Evolutionary conservation across 2,329 filamentous ascomycete genomes (phyloP), one percentile per base, ranked within the genome.

Genomic region (Davidsoniella virescens): DNA sequence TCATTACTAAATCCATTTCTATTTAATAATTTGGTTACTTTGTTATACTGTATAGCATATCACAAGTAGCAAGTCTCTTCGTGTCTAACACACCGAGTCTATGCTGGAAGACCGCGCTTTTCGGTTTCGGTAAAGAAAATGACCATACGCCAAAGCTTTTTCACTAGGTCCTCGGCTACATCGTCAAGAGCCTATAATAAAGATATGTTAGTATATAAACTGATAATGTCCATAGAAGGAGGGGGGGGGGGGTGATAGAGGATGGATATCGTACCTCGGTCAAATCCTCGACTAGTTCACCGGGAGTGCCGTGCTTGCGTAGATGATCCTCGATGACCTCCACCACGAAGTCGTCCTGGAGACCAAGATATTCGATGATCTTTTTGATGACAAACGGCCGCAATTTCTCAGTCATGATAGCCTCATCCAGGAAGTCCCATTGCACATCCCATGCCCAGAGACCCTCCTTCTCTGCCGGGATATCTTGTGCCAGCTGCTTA

Each of bases 371-470:
- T 65, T 98, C 92, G 54, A 98, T 82, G 57, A 96, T 86, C 73
- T 96, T 98, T 75, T 94, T 94, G 70, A 94, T 87, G 51, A 96
- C 86, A 67, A 95, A 98, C 26, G 90, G 88, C 60, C 84, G 79
- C 57, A 98, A 77, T 62, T 95, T 88, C 56, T 93, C 84, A 54
- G 78, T 76, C 53, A 96, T 78, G 40, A 92, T 75, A 14, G 74
- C 71, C 54, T 92, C 82, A 61, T 93, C 85, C 62, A 98, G 73
- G 65, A 80, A 86, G 47, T 93, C 83, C 92, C 92, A 98, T 59
- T 88, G 84, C 62, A 98, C 79, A 16, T 82, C 70, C 86, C 87
- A 96, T n/a, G 73, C 76, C 86, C 90, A 98, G 3, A 98, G 71
- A 0, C 85, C 87, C 2, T 84, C 79, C 63, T 84, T 86, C 60